Percentiles rank a stretch among this genome's conserved stretches.
Conservation (phyloP, 495 filamentous ascomycete species). For the Astrothelium subdiscretum region DNA sequence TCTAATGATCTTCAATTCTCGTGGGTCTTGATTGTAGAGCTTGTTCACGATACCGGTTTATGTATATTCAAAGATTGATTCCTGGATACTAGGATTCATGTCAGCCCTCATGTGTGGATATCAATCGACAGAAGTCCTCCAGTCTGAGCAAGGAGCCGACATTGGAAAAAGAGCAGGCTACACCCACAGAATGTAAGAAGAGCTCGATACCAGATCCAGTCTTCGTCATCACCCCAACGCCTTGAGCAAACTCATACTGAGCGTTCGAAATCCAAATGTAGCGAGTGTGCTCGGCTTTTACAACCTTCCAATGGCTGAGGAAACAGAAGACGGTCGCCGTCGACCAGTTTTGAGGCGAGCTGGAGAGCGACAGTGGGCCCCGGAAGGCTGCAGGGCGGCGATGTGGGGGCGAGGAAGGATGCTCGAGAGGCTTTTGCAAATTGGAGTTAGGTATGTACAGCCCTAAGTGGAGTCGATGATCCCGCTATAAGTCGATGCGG, state of each 20-base stretch:
- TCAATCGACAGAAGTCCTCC: neutral
- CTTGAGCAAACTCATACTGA: neutral
- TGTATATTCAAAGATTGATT: too few species aligned
- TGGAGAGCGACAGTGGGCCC: neutral
- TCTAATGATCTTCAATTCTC: too few species aligned
- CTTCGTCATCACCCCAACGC: neutral
- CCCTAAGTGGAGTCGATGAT: neutral
- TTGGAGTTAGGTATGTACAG: neutral
- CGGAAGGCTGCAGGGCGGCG: neutral
- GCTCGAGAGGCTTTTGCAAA: too few species aligned
- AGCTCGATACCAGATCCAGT: neutral
- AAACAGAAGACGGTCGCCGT: neutral
- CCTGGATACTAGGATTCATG: neutral
- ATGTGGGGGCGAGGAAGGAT: neutral
- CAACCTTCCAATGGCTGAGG: neutral
- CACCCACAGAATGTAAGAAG: neutral
- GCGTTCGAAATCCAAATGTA: neutral
- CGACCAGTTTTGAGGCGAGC: neutral
- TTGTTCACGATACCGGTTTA: too few species aligned
- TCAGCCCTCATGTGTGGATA: neutral
- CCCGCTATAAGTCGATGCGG: neutral
- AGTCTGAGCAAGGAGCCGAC: neutral
- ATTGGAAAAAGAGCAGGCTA: neutral
- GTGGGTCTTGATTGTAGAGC: too few species aligned
- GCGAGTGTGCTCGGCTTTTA: neutral